Conservation (phyloP, 257 asterid species). For the Thymus mandschuricus region DNA sequence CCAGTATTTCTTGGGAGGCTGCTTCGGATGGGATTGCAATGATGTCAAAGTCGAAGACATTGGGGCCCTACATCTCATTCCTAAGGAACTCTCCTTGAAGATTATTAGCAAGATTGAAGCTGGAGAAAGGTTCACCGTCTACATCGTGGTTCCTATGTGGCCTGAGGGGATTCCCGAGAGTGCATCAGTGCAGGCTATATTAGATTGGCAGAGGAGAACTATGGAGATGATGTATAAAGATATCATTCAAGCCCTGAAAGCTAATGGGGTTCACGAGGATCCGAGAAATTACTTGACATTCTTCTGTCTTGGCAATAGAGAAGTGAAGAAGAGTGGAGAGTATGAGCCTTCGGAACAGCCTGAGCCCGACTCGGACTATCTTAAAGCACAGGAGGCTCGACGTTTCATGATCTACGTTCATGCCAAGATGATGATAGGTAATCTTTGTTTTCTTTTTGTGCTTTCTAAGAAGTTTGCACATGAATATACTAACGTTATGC, state of each 20-base stretch:
- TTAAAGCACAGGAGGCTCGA: conserved; percentile 89
- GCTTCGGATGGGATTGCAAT: conserved; percentile 65
- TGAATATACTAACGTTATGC: not conserved
- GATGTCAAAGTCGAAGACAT: conserved; percentile 86
- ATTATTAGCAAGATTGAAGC: conserved; percentile 89
- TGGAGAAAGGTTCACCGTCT: conserved; percentile 87
- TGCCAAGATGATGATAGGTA: conserved; percentile 97
- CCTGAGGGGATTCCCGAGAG: conserved; percentile 95
- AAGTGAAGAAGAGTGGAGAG: conserved; percentile 79
- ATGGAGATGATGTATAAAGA: conserved; percentile 96
- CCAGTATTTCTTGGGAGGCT: conserved; percentile 84
- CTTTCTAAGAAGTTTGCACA: not conserved
- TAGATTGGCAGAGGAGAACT: conserved; percentile 94
- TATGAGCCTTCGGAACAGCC: conserved; percentile 88
- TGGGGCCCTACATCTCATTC: conserved; percentile 82
- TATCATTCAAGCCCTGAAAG: conserved; percentile 70
- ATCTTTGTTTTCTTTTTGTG: not conserved
- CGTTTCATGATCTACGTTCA: conserved; percentile 98
- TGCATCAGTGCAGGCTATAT: conserved; percentile 92
- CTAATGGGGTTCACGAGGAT: conserved; percentile 78
- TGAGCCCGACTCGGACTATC: conserved; percentile 79
- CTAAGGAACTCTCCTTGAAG: conserved; percentile 87
- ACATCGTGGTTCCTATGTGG: conserved; percentile 94
- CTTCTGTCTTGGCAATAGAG: conserved; percentile 90
- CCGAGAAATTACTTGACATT: conserved; percentile 88